Base-by-base conservation (phyloP, 495 filamentous ascomycete species). In the Pseudevernia furfuracea region DNA sequence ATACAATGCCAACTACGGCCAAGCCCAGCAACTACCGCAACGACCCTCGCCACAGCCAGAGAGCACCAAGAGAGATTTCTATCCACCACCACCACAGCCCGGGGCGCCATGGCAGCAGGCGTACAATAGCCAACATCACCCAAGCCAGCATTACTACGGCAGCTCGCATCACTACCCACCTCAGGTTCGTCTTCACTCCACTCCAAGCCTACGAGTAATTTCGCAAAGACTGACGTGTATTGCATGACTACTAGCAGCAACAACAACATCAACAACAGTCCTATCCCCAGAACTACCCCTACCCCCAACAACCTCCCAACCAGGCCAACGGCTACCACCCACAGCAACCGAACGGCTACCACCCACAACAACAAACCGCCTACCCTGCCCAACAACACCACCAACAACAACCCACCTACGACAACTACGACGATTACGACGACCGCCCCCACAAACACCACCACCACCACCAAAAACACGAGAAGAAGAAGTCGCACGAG, bases 121-220 rank as follows among this genome's bases (percentile, higher is more conserved):
- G 14, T 68, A 66, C 59, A 61, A 61, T 41, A 60, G 52, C 52
- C 68, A 63, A 23, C 63, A 68, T 14, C 56, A 68, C 44, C 68
- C 65, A 14, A 66, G 60, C 52, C 55, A 65, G 37, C 68, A 67
- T 37, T 66, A 64, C 28, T 66, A 63, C 32, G 63, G 62, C 46
- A 61, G 57, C 23, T 23, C 61, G 10, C 59, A 55, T 23, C 17
- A 52, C 4, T 60, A 61, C 36, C 63, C 41, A 53, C 67, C 61
- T 57, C 69, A 67, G 55, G 64, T 66, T 52, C 6, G 64, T 62
- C 41, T 0, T 15, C 37, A 12, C 32, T 21, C 30, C 11, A 2
- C 19, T 23, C 11, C 7, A 25, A 56, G 46, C 41, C 41, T 25
- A 49, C 28, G 8, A 49, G 8, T 17, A 28, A 28, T 39, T 17